phyloP scores from a whole-genome alignment of 768 basidiomycete species.

The Termitomyces heimii region DNA sequence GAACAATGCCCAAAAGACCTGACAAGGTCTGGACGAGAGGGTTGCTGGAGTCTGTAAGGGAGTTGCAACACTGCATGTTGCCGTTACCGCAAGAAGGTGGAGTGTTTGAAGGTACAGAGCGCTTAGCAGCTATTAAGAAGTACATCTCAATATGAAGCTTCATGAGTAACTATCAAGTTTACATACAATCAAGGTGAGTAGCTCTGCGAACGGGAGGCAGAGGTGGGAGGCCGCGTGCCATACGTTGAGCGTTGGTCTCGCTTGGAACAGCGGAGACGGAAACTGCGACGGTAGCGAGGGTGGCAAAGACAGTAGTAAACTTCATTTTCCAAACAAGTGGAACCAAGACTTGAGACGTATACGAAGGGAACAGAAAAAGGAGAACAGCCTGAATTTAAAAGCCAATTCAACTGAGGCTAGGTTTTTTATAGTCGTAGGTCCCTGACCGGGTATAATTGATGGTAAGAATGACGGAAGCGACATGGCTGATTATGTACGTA shows the following conservation, averaged over 20 bases:
- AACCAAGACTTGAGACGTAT: slow-evolving; percentile 6
- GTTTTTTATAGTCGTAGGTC: slow-evolving; percentile 7
- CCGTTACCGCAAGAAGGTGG: slow-evolving; percentile 36
- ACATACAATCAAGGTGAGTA: slow-evolving; percentile 28
- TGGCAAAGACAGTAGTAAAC: slow-evolving; percentile 31
- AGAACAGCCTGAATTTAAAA: slow-evolving; percentile 7
- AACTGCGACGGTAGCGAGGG: slow-evolving; percentile 31
- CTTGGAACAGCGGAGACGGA: slow-evolving; percentile 27
- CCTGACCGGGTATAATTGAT: slow-evolving; percentile 4
- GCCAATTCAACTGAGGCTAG: background rate
- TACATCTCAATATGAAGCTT: background rate
- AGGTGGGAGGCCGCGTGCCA: slow-evolving; percentile 48
- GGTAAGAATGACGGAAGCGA: slow-evolving; percentile 11
- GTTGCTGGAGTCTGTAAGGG: slow-evolving; percentile 14
- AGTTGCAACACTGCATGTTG: slow-evolving; percentile 38
- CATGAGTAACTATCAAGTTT: no score
- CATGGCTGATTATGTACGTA: slow-evolving; percentile 13
- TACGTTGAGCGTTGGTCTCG: slow-evolving; percentile 46
- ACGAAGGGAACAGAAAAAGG: slow-evolving; percentile 6
- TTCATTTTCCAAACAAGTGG: slow-evolving; percentile 28
- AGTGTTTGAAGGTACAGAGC: slow-evolving; percentile 26
- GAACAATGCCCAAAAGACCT: slow-evolving; percentile 25
- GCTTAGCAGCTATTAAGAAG: slow-evolving; percentile 28
- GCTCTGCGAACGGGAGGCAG: slow-evolving; percentile 36
- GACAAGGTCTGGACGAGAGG: slow-evolving; percentile 14